A percentile compares a stretch with the other conserved stretches of the same genome.
Conservation (phyloP, 805 yeast genomes). For the Myxozyma vanderwaltii region DNA sequence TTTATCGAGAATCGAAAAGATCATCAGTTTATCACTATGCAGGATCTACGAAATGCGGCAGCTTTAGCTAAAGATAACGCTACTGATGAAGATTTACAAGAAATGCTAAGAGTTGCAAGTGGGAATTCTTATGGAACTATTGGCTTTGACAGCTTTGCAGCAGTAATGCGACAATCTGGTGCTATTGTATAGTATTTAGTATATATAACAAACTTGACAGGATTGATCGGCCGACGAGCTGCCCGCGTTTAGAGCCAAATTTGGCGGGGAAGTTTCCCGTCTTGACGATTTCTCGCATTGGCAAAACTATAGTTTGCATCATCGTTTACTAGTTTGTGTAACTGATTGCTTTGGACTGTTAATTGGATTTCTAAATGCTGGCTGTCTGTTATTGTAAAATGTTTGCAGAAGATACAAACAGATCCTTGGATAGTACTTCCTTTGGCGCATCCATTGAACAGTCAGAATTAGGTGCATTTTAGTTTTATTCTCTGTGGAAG, state of each 20-base stretch:
- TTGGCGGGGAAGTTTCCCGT: neutral
- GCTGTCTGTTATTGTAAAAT: no score
- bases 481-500: neutral
- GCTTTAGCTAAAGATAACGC: slow-evolving; percentile 38
- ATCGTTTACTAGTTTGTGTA: no score
- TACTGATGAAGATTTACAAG: slow-evolving; percentile 38
- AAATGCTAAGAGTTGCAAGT: slow-evolving; percentile 40
- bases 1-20: slow-evolving; percentile 14
- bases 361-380: no score
- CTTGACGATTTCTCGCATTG: neutral
- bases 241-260: neutral
- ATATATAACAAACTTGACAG: no score
- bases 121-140: slow-evolving; percentile 22
- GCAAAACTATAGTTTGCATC: neutral
- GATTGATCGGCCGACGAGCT: neutral
- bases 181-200: slow-evolving; percentile 23
- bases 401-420: no score
- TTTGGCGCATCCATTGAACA: no score
- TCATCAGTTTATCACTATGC: slow-evolving; percentile 35
- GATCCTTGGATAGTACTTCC: no score
- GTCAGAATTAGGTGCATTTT: no score
- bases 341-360: no score
- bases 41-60: slow-evolving; percentile 37
- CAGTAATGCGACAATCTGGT: slow-evolving; percentile 37
- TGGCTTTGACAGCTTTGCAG: slow-evolving; percentile 35